Percentiles rank a stretch among this genome's conserved stretches.
phyloP scores from a whole-genome alignment of 1,284 basidiomycete species.

The Takashimella koratensis region DNA sequence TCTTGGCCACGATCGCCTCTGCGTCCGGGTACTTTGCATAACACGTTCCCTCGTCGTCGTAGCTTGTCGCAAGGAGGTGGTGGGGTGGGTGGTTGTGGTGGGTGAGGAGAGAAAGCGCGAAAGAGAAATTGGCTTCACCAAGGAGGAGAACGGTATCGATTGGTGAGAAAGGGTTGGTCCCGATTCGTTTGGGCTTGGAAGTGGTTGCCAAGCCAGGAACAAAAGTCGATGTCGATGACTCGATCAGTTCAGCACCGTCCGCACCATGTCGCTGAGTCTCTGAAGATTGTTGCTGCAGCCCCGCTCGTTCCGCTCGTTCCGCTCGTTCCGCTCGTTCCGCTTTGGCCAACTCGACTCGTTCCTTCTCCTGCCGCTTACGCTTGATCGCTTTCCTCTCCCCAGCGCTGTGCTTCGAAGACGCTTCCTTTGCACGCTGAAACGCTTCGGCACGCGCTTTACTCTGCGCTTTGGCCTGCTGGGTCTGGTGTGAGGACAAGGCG shows the following conservation, averaged over 20 bases:
- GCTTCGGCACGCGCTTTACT: constrained; percentile 7
- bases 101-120: constrained; percentile 66
- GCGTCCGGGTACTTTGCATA: constrained; percentile 83
- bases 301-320: no score
- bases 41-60: constrained; percentile 74
- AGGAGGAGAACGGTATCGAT: constrained; percentile 80
- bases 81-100: constrained; percentile 59
- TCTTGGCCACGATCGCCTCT: constrained; percentile 56
- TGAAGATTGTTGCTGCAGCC: no score
- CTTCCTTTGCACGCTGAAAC: constrained; percentile 9
- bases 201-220: no score
- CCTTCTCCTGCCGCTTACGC: constrained; percentile 11
- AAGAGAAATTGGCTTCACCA: constrained; percentile 96
- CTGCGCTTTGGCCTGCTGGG: constrained; percentile 14
- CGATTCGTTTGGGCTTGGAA: constrained; percentile 50
- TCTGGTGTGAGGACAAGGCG: constrained; percentile 27
- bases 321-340: no score
- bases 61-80: constrained; percentile 81
- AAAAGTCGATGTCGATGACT: no score
- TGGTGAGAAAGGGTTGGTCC: constrained; percentile 62
- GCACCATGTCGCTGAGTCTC: no score
- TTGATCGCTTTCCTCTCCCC: constrained; percentile 27
- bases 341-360: no score
- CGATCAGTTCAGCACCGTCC: no score
- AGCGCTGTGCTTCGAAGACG: constrained; percentile 12